Base-by-base conservation (phyloP, 2,329 filamentous ascomycete genomes). In the Mycocentrospora acerina region DNA sequence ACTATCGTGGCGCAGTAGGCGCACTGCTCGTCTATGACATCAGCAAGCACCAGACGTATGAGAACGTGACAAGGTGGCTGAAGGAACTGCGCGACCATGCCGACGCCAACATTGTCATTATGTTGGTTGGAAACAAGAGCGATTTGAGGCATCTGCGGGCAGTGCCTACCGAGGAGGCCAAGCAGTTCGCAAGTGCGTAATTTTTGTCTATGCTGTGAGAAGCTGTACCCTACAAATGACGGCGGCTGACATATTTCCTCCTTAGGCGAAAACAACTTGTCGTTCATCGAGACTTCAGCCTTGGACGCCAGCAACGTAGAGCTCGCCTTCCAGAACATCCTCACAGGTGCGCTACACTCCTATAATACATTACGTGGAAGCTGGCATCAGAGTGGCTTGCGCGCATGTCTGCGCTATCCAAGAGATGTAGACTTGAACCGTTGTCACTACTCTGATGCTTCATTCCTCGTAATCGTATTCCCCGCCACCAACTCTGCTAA, bases 41-140 rank as follows among this genome's bases (percentile, higher is more conserved):
- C 73, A 95, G 88, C 86, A 97, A 97, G 81, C 90, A 96, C 73
- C 90, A 95, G 76, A 97, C 93, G 55, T 97, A 96, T 72, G 91
- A 97, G 75, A 97, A 97, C 70, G 93, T 98, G 64, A 96, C 90
- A 55, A 82, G 94, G 74, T 98, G 93, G 93, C 76, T 98, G 77
- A 98, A 97, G 78, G 93, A 98, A 79, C 80, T 98, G 66, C 84
- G 93, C 62, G 93, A 96, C 68, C 90, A 98, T 72, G 93, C 93
- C 59, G 93, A 98, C 70, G 90, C 90, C 62, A 97, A 97, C 76
- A 96, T 97, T 63, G 90, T 98, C 62, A 98, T 98, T 70, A 98
- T 98, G 93, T 78, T 98, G 63, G 93, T 97, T 40, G 93, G 93
- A 71, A 98, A 98, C 83, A 98, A 98, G 86, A 97, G 90, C 72